Percentiles rank a stretch among this genome's conserved stretches.
Conservation (phyloP, 108 stramenopile species). For the Cylindrotheca fusiformis region DNA sequence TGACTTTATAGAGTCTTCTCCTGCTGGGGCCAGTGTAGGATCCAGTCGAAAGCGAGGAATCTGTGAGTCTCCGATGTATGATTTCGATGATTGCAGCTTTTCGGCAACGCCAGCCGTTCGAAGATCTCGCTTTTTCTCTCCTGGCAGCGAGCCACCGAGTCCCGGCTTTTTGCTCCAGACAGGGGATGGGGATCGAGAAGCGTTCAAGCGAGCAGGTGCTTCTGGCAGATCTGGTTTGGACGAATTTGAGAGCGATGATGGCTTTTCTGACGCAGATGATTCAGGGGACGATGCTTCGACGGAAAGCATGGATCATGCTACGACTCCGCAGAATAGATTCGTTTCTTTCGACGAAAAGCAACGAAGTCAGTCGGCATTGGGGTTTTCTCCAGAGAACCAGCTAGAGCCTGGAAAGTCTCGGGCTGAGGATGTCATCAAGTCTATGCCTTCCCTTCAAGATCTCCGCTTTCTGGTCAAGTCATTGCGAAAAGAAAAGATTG, state of each 20-base stretch:
- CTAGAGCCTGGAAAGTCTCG: conserved; percentile 13
- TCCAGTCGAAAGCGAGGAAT: conserved; percentile 30
- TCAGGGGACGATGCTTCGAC: neutral
- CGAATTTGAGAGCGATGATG: neutral
- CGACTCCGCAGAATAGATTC: too few relatives aligned
- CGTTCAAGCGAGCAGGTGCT: too few relatives aligned
- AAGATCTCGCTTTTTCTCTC: neutral
- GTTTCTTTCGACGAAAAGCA: conserved; percentile 15
- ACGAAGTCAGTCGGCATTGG: neutral
- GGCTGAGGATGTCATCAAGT: conserved; percentile 33
- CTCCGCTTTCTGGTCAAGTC: conserved; percentile 60
- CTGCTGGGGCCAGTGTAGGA: conserved; percentile 14
- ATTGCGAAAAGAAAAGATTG: conserved; percentile 35
- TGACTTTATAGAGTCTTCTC: conserved; percentile 13
- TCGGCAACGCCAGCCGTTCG: neutral
- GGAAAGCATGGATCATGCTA: too few relatives aligned
- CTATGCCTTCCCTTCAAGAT: conserved; percentile 67
- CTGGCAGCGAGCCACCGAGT: too few relatives aligned
- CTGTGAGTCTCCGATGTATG: conserved; percentile 19
- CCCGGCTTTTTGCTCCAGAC: too few relatives aligned
- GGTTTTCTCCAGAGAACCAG: neutral
- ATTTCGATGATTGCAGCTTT: conserved; percentile 11
- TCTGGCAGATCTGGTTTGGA: too few relatives aligned
- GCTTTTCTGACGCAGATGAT: neutral
- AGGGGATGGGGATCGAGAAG: too few relatives aligned